Evolutionary conservation across 169 alveolate species (phyloP).

Genomic region (Cryptosporidium sp.): DNA sequence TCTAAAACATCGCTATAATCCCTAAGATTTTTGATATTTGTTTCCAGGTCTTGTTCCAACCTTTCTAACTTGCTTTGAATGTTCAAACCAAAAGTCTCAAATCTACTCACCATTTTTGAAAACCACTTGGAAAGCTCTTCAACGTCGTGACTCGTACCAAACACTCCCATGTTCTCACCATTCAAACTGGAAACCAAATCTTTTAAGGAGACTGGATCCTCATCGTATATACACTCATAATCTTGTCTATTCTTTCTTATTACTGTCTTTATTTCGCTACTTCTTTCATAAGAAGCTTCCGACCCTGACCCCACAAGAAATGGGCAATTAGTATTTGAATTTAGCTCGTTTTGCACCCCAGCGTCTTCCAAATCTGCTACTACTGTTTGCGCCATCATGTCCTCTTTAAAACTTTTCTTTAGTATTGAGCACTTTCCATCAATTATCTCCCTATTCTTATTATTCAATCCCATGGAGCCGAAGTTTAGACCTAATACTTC

Average conservation of each 20-base stretch:
- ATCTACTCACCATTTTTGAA: not conserved
- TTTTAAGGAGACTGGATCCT: not conserved
- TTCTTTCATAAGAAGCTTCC: slow-evolving; percentile 66
- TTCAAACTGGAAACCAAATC: not conserved
- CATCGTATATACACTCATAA: not conserved
- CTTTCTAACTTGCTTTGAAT: slow-evolving; percentile 46
- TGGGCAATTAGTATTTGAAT: slow-evolving; percentile 7
- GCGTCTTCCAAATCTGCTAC: not conserved
- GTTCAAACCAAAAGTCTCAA: slow-evolving; percentile 47
- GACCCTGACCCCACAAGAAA: slow-evolving; percentile 68
- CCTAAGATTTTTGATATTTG: not conserved
- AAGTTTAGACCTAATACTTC: not conserved
- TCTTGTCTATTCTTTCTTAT: not conserved
- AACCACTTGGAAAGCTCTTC: slow-evolving; percentile 47
- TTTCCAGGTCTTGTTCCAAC: slow-evolving; percentile 30
- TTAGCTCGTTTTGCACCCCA: not conserved
- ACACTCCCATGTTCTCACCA: not conserved
- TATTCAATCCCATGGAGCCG: not conserved
- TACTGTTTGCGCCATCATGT: not conserved
- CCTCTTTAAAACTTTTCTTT: slow-evolving; percentile 3
- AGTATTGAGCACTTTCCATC: slow-evolving; percentile 3
- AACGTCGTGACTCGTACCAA: not conserved
- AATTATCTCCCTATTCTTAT: not conserved
- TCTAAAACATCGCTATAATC: not conserved
- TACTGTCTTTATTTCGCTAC: not conserved